These are phyloP conservation scores for Zizania latifolia DNA, from an alignment of 176 grass and related monocot genomes.

Conservation along the genomic window DNA sequence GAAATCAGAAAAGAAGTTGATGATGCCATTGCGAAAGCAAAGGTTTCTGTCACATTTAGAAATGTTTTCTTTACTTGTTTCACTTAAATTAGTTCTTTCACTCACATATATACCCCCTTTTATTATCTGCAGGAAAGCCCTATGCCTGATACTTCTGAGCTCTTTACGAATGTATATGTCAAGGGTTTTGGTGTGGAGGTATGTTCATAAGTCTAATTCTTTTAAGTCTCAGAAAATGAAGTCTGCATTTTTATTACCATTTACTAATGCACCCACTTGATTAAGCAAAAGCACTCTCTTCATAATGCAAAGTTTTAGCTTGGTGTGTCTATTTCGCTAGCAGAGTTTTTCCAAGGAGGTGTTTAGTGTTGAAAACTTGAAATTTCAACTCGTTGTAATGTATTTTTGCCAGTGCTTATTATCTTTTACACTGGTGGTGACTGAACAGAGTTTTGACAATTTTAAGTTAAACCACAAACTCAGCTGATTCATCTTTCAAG, in stretches of 20 bases:
- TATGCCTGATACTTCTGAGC: constrained; percentile 83
- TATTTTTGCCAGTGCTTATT: not conserved
- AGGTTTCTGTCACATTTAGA: constrained; percentile 49
- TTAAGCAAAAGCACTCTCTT: not conserved
- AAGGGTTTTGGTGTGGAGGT: constrained; percentile 83
- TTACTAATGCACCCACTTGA: not conserved
- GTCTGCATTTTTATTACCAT: not conserved
- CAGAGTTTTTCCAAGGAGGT: not conserved
- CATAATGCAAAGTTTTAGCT: not conserved
- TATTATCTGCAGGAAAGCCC: constrained; percentile 61
- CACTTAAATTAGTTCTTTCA: constrained; percentile 17
- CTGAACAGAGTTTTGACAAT: not conserved
- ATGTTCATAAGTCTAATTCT: constrained; percentile 24
- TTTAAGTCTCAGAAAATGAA: not conserved
- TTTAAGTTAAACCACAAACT: not conserved
- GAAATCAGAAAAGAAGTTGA: constrained; percentile 88
- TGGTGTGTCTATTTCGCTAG: not conserved
- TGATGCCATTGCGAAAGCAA: constrained; percentile 78
- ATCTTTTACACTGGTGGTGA: not conserved
- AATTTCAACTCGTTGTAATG: not conserved
- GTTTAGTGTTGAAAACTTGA: not conserved
- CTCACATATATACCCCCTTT: constrained; percentile 21
- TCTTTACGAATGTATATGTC: constrained; percentile 80
- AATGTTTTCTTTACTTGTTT: not conserved
- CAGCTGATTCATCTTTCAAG: too few relatives aligned